Evolutionary conservation across 2,329 filamentous ascomycete genomes (phyloP).

Genomic region (Xenoacremonium recifei): DNA sequence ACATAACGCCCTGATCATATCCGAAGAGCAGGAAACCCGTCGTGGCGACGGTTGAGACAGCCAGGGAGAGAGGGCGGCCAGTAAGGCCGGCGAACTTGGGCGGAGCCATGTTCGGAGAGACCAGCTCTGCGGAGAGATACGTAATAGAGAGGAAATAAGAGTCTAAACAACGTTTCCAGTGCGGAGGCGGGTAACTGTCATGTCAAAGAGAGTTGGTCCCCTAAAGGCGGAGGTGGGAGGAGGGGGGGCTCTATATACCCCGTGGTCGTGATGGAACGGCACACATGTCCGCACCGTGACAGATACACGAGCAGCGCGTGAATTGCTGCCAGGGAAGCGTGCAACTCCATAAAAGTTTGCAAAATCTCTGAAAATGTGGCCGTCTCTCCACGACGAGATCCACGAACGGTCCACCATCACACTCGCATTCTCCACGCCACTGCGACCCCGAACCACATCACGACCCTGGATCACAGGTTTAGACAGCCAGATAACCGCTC

Average conservation of each 20-base stretch:
- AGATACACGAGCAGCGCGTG: not conserved
- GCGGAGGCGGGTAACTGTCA: too few relatives aligned
- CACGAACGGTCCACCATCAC: not conserved
- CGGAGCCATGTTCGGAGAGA: conserved; percentile 43
- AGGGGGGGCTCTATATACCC: not conserved
- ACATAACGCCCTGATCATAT: conserved; percentile 56
- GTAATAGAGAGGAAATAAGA: conserved; percentile 2
- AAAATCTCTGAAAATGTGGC: not conserved
- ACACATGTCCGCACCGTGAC: not conserved
- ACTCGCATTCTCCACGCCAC: not conserved
- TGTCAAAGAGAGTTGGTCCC: not conserved
- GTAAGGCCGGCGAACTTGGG: conserved; percentile 58
- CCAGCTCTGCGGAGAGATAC: conserved; percentile 20
- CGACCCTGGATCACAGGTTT: conserved; percentile 4
- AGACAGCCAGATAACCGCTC: too few relatives aligned
- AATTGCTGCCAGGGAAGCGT: not conserved
- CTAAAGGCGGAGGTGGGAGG: not conserved
- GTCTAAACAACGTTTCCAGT: too few relatives aligned
- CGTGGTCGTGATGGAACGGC: not conserved
- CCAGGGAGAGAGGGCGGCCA: conserved; percentile 54
- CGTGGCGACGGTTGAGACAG: conserved; percentile 62
- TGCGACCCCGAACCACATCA: not conserved
- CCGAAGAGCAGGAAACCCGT: conserved; percentile 62
- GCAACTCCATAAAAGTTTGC: not conserved
- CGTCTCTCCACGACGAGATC: too few relatives aligned